Evolutionary conservation across 2,329 filamentous ascomycete genomes (phyloP), one percentile per base, ranked within the genome.

Genomic region (Aureobasidium subglaciale): DNA sequence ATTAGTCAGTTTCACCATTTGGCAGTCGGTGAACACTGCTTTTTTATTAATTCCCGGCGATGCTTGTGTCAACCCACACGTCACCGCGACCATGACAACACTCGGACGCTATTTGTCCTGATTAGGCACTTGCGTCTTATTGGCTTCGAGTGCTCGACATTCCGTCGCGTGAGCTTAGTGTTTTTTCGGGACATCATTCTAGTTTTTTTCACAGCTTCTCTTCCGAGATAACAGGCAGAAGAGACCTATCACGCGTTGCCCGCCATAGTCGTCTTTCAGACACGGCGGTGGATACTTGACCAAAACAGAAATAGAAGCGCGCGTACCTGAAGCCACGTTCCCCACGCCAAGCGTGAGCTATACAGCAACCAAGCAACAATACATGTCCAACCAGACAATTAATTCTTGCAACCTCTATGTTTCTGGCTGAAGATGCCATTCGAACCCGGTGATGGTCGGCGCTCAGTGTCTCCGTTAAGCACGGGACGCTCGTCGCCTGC

Each of bases 401-500:
- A 9, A 15, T 4, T 15, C 34, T 37, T 11, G 25, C 16, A 2
- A 40, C 35, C 22, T 35, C 16, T 20, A 42, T 54, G 37, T 30
- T 34, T 13, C 9, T 34, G 50, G 7, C 18, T 16, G 11, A 29
- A 54, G 13, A 54, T 88, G 85, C 78, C 82, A 67, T 81, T 83
- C 74, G 84, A 87, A 70, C 76, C 78, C 57, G 76, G 73, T 62
- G 71, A 75, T 61, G 74, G 75, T 62, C 79, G 78, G 59, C 79
- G 78, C 65, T 84, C 83, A 56, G 73, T 76, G 63, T 93, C 90
- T 60, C 90, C 90, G 68, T 30, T 52, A 27, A 91, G 86, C 79
- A 93, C 90, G 69, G 89, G 89, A 60, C 86, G 87, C 67, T 83
- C 84, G 61, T 89, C 88, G 68, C 89, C 87, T 61, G 83, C 83